A percentile compares a stretch with the other conserved stretches of the same genome.
These are phyloP conservation scores for Suillus clintonianus DNA, from an alignment of 768 basidiomycete species.

Conservation along the genomic window DNA sequence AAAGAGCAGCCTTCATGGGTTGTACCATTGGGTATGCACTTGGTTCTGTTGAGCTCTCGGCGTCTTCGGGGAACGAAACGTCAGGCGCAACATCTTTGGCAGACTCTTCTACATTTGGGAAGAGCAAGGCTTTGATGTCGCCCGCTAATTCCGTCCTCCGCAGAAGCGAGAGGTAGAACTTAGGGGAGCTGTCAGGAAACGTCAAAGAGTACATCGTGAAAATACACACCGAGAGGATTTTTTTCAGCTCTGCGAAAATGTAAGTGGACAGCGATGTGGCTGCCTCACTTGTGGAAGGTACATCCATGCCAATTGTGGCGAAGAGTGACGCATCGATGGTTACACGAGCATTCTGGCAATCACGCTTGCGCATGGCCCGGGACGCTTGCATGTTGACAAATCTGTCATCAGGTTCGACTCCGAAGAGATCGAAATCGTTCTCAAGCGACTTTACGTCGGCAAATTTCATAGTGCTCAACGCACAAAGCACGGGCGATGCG, in stretches of 20 bases:
- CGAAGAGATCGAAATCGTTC: slow-evolving; percentile 3
- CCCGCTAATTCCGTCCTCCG: slow-evolving; percentile 13
- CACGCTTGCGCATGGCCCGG: slow-evolving; percentile 28
- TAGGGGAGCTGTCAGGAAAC: background rate
- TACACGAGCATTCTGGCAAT: slow-evolving; percentile 8
- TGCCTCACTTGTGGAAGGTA: slow-evolving; percentile 28
- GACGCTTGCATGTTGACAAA: slow-evolving; percentile 16
- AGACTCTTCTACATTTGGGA: background rate
- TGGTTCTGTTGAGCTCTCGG: slow-evolving; percentile 1
- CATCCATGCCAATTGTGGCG: slow-evolving; percentile 22
- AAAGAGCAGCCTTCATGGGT: slow-evolving; percentile 60
- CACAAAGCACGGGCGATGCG: slow-evolving; percentile 23
- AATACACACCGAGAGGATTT: slow-evolving; percentile 29
- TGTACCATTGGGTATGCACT: slow-evolving; percentile 48
- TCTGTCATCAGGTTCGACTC: background rate
- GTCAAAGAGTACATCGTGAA: background rate
- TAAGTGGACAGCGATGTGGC: slow-evolving; percentile 10
- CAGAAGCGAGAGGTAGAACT: slow-evolving; percentile 30
- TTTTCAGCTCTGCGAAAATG: slow-evolving; percentile 27
- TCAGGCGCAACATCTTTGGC: background rate
- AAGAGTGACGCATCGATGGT: slow-evolving; percentile 32
- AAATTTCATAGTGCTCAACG: slow-evolving; percentile 9
- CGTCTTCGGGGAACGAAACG: background rate
- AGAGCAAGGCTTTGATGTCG: slow-evolving; percentile 3
- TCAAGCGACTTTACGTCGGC: background rate